Percentiles rank a stretch among this genome's conserved stretches.
Conservation (phyloP, 208 protist species). For the Acanthamoeba lugdunensis region DNA sequence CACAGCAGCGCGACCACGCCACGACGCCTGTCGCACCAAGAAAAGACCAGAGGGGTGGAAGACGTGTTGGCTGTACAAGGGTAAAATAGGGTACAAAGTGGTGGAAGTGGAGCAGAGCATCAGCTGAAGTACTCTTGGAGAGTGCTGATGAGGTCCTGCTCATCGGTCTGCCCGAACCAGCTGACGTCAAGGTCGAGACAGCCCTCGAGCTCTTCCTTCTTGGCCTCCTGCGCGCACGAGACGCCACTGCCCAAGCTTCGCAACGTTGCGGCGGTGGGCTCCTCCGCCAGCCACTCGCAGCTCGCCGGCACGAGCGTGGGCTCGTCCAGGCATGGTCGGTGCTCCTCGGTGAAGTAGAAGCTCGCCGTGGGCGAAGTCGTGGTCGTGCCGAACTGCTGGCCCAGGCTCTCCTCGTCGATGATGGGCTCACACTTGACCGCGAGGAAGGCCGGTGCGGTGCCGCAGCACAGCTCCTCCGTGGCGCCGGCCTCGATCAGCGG, state of each 20-base stretch:
- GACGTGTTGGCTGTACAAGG: too few relatives aligned
- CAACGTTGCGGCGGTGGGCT: neutral
- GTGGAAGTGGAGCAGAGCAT: neutral
- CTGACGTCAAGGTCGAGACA: neutral
- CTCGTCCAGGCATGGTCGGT: neutral
- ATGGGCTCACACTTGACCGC: neutral
- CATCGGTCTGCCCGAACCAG: neutral
- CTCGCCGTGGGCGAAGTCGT: neutral
- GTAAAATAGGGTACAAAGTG: too few relatives aligned
- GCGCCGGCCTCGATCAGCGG: too few relatives aligned
- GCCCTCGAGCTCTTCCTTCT: neutral
- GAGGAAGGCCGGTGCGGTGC: neutral
- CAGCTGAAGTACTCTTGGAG: slow-evolving; percentile 32
- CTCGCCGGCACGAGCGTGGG: neutral
- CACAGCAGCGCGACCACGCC: neutral
- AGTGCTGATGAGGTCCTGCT: slow-evolving; percentile 13
- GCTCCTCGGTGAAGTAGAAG: neutral
- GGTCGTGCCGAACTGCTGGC: neutral
- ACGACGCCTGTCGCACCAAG: neutral
- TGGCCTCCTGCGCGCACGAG: neutral
- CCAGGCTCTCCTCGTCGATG: neutral
- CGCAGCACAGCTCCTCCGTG: slow-evolving; percentile 19
- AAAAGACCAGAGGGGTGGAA: neutral
- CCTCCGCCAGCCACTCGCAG: neutral
- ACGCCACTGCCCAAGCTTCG: neutral